Percentiles rank a stretch among this genome's conserved stretches.
Conservation (phyloP, 129 eudicot species). For the Oenanthe sinensis region DNA sequence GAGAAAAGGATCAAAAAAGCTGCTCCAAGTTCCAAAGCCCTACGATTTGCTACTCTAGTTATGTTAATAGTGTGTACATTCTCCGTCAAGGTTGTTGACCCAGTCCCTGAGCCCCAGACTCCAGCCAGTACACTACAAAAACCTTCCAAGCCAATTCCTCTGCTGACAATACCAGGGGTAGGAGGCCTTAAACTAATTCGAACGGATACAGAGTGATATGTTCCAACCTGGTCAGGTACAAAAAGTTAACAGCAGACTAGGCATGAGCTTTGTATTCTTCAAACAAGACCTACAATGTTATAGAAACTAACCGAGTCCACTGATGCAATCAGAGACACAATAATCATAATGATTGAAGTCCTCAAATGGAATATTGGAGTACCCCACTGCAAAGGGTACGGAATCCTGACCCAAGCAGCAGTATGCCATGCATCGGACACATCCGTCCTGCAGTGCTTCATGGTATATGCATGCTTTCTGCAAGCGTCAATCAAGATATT, state of each 20-base stretch:
- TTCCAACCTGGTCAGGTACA: constrained; percentile 53
- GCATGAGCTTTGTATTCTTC: not conserved
- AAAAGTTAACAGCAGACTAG: constrained; percentile 12
- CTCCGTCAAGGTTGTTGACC: constrained; percentile 88
- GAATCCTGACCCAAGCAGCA: constrained; percentile 82
- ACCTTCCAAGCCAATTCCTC: constrained; percentile 98
- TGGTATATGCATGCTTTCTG: constrained; percentile 80
- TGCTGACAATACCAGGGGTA: constrained; percentile 75
- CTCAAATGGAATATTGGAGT: constrained; percentile 65
- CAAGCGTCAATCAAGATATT: constrained; percentile 72
- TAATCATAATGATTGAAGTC: constrained; percentile 74
- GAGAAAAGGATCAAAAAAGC: constrained; percentile 69
- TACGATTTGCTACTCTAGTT: constrained; percentile 71
- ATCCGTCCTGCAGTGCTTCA: constrained; percentile 90
- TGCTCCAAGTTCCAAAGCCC: constrained; percentile 73
- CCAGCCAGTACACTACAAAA: constrained; percentile 89
- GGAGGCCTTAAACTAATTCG: constrained; percentile 64
- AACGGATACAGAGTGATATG: constrained; percentile 65
- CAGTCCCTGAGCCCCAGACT: constrained; percentile 93
- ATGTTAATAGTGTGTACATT: constrained; percentile 63
- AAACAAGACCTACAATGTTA: not conserved
- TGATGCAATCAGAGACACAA: constrained; percentile 72
- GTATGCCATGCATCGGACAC: constrained; percentile 85
- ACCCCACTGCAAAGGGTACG: constrained; percentile 98
- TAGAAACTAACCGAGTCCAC: constrained; percentile 70